Base-by-base conservation (phyloP, 139 green algal species). In the Tetradesmus lagerheimii region DNA sequence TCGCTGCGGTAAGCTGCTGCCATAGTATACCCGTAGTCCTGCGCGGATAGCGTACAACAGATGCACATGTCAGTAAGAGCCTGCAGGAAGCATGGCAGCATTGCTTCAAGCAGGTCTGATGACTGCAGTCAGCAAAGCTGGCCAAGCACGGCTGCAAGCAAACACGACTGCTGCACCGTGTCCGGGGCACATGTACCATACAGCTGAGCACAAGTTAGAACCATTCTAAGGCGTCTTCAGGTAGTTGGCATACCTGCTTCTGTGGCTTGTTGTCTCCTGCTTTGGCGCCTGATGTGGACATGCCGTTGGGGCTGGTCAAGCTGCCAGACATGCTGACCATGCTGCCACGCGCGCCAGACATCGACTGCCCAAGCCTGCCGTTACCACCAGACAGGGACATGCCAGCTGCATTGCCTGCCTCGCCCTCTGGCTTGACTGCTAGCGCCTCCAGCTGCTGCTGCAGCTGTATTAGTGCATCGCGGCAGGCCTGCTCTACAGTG, bases 11-110 rank as follows among this genome's bases (percentile, higher is more conserved):
- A 91, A 2, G 96, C 95, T 0, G 96, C 96, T 20, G 93, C 93
- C 41, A 97, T 94, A 20, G 96, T 96, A 91, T 96, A 98, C 0
- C 93, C 92, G 80, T 96, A 98, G 45, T 97, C 94, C 86, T 90
- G 86, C 31, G 27, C 35, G 80, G 34, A 27, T 16, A 80, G 27
- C 53, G 79, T 47, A 45, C 25, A 75, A 45, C 34, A 86, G 35
- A 9, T n/a, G n/a, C n/a, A 37, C n/a, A 0, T 80, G 74, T 25
- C 14, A 39, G 3, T 5, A 23, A 6, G 11, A n/a, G n/a, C n/a
- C n/a, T n/a, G n/a, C n/a, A n/a, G n/a, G n/a, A n/a, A n/a, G n/a
- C n/a, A n/a, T n/a, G n/a, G n/a, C n/a, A n/a, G n/a, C n/a, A n/a
- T n/a, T n/a, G n/a, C n/a, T n/a, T n/a, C n/a, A 8, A 35, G 66